Percentiles rank a stretch among this genome's conserved stretches.
phyloP scores from a whole-genome alignment of 495 filamentous ascomycete species.

The Hypoxylon lenormandii region DNA sequence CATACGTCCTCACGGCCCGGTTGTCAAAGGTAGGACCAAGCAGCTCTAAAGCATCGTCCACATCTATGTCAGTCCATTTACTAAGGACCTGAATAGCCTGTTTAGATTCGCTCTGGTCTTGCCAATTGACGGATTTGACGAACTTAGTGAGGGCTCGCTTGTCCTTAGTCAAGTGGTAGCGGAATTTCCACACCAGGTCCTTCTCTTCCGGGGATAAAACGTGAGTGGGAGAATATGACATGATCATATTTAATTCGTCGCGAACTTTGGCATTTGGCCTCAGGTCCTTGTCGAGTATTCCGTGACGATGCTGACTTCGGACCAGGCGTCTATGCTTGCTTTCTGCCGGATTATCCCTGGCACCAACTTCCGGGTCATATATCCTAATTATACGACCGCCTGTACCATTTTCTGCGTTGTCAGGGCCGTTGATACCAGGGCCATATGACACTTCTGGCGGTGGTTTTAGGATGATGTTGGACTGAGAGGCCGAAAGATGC shows the following conservation, averaged over 20 bases:
- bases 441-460: constrained; percentile 85
- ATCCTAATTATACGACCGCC: constrained; percentile 77
- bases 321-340: constrained; percentile 93
- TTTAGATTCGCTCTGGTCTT: constrained; percentile 82
- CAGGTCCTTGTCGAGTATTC: constrained; percentile 88
- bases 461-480: constrained; percentile 77
- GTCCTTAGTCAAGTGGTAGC: constrained; percentile 90
- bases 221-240: constrained; percentile 93
- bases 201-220: constrained; percentile 88
- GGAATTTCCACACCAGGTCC: constrained; percentile 95
- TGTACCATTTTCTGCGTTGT: constrained; percentile 64
- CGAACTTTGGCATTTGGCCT: constrained; percentile 97
- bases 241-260: constrained; percentile 89
- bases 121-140: constrained; percentile 95
- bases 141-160: constrained; percentile 97
- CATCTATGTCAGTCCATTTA: constrained; percentile 96
- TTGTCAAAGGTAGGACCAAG: constrained; percentile 93
- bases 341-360: constrained; percentile 90
- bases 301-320: constrained; percentile 86
- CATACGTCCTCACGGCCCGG: constrained; percentile 85
- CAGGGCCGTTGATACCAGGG: constrained; percentile 78
- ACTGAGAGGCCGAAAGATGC: constrained; percentile 70
- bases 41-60: constrained; percentile 95
- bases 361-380: constrained; percentile 92
- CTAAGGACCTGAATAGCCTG: constrained; percentile 90